Evolutionary conservation across 805 yeast species (phyloP).

Genomic region (Ogataea philodendri): DNA sequence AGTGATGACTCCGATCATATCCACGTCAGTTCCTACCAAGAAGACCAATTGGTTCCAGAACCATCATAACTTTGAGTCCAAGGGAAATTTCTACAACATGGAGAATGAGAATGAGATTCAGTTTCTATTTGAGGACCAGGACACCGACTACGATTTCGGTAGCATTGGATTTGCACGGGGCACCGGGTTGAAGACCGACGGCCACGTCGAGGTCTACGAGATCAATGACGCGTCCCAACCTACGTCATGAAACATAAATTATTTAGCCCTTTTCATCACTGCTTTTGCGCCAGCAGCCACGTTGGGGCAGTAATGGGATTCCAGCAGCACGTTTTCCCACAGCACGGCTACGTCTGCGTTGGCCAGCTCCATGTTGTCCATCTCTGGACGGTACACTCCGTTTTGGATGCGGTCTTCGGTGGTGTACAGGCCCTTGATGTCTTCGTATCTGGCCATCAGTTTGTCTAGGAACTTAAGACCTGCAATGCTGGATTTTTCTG

Average conservation of each 20-base stretch:
- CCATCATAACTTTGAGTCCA: constrained; percentile 9
- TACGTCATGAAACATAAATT: constrained; percentile 1
- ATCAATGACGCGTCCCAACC: constrained; percentile 6
- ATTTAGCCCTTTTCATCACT: constrained; percentile 37
- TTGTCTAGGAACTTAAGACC: constrained; percentile 75
- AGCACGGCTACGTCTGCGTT: constrained; percentile 86
- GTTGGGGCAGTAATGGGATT: constrained; percentile 78
- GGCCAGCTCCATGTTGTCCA: constrained; percentile 65
- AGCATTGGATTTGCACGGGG: constrained; percentile 1
- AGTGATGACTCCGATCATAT: constrained; percentile 25
- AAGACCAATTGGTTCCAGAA: constrained; percentile 34
- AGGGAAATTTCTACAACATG: constrained; percentile 10
- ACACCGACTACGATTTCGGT: constrained; percentile 3
- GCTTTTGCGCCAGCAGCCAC: constrained; percentile 65
- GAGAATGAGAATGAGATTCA: constrained; percentile 15
- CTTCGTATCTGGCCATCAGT: constrained; percentile 67
- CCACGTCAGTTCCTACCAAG: constrained; percentile 38
- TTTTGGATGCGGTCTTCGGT: constrained; percentile 87
- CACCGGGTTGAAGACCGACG: constrained; percentile 2
- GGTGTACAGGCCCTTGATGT: constrained; percentile 70
- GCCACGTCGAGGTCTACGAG: constrained; percentile 8
- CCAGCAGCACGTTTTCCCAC: constrained; percentile 82
- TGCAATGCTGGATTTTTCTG: constrained; percentile 85
- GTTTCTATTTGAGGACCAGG: constrained; percentile 21
- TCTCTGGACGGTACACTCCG: constrained; percentile 68